A percentile compares a stretch with the other conserved stretches of the same genome.
phyloP scores from a whole-genome alignment of 164 flowering plant genomes.

The Stephania cephalantha region DNA sequence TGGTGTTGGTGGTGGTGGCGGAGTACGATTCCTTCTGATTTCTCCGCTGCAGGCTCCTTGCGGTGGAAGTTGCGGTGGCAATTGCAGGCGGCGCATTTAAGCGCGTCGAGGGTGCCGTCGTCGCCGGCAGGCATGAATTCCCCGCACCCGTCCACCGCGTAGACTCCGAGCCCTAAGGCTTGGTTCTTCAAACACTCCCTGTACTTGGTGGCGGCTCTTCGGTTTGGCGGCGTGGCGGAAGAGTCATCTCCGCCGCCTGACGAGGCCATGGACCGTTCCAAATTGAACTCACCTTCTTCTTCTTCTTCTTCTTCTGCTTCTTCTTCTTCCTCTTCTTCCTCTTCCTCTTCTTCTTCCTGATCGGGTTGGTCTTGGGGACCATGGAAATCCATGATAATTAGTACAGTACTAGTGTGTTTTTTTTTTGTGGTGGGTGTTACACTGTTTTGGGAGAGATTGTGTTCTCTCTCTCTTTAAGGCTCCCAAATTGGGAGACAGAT shows the following conservation, averaged over 20 bases:
- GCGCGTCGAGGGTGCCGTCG: slow-evolving; percentile 9
- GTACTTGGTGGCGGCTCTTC: not conserved
- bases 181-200: slow-evolving; percentile 12
- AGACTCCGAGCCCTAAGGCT: slow-evolving; percentile 6
- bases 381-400: not conserved
- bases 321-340: not conserved
- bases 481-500: too few species aligned
- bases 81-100: slow-evolving; percentile 11
- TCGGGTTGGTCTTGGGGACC: not conserved
- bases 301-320: not conserved
- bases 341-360: not conserved
- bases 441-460: too few species aligned
- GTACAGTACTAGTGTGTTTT: too few species aligned
- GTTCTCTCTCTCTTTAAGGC: too few species aligned
- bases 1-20: not conserved
- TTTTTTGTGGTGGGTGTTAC: too few species aligned
- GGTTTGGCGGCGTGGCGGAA: not conserved
- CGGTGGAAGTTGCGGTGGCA: slow-evolving; percentile 13
- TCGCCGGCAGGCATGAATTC: slow-evolving; percentile 9
- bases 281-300: not conserved
- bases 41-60: not conserved
- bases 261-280: not conserved
- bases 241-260: not conserved
- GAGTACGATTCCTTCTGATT: not conserved
- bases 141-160: slow-evolving; percentile 13